phyloP scores from a whole-genome alignment of 2,329 filamentous ascomycete species.

The Penicillium psychrosexuale region DNA sequence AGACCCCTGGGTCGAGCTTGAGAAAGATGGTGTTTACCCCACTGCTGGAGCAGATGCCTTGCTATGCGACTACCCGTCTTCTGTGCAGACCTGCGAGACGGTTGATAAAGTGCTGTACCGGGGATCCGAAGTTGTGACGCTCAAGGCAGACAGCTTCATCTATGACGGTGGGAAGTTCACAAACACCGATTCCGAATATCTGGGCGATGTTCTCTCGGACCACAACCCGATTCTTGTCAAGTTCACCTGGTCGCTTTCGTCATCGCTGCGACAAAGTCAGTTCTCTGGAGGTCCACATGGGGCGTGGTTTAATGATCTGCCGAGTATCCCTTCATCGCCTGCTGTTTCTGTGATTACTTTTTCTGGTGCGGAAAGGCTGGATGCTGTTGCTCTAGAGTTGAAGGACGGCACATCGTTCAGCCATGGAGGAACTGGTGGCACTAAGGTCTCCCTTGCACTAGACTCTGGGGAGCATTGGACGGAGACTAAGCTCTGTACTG shows the following conservation, averaged over 20 bases:
- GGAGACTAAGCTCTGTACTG: constrained; percentile 51
- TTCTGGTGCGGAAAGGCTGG: constrained; percentile 50
- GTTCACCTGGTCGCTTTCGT: constrained; percentile 44
- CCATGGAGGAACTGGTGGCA: constrained; percentile 57
- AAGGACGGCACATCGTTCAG: constrained; percentile 48
- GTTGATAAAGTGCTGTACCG: constrained; percentile 62
- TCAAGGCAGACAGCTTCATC: constrained; percentile 44
- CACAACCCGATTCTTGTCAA: constrained; percentile 56
- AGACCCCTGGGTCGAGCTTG: constrained; percentile 60
- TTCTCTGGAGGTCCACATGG: constrained; percentile 30
- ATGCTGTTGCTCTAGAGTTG: constrained; percentile 51
- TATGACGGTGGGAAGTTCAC: constrained; percentile 59
- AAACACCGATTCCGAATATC: constrained; percentile 44
- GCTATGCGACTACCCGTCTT: constrained; percentile 58
- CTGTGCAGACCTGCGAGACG: constrained; percentile 57
- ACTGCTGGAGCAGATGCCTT: constrained; percentile 35
- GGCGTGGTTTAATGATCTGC: constrained; percentile 56
- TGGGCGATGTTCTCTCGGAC: constrained; percentile 56
- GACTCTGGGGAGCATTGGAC: constrained; percentile 50
- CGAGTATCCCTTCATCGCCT: constrained; percentile 33
- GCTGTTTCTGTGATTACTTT: constrained; percentile 41
- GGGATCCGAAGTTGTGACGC: constrained; percentile 46
- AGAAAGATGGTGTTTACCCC: constrained; percentile 49
- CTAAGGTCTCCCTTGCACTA: constrained; percentile 44
- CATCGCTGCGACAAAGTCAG: constrained; percentile 46